These are phyloP conservation scores for Nakazawaea wickerhamii DNA, from an alignment of 805 yeast species.

Conservation along the genomic window DNA sequence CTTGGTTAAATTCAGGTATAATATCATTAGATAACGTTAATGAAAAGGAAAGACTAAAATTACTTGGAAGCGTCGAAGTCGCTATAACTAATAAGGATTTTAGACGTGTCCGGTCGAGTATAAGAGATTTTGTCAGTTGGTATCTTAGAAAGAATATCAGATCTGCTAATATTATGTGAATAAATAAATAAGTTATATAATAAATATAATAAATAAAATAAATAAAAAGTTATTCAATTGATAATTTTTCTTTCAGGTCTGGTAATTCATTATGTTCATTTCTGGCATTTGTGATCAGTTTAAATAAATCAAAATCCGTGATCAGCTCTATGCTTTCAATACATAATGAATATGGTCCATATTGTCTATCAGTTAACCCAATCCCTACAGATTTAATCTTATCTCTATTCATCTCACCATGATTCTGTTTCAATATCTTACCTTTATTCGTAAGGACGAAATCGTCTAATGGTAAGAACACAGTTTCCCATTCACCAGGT, in stretches of 20 bases:
- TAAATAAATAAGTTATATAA: not conserved
- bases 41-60: slow-evolving; percentile 60
- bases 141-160: slow-evolving; percentile 69
- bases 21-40: slow-evolving; percentile 59
- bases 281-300: slow-evolving; percentile 34
- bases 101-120: slow-evolving; percentile 64
- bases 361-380: slow-evolving; percentile 71
- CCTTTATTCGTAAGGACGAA: slow-evolving; percentile 85
- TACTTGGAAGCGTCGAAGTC: slow-evolving; percentile 48
- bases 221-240: slow-evolving; percentile 3
- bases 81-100: slow-evolving; percentile 66
- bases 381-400: slow-evolving; percentile 70
- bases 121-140: slow-evolving; percentile 80
- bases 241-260: not conserved
- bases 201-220: slow-evolving; percentile 5
- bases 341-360: slow-evolving; percentile 68
- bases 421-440: slow-evolving; percentile 44
- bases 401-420: slow-evolving; percentile 52
- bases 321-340: slow-evolving; percentile 70
- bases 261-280: slow-evolving; percentile 12
- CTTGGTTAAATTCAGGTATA: slow-evolving; percentile 61
- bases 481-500: slow-evolving; percentile 82
- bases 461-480: slow-evolving; percentile 68
- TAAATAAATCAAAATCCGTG: slow-evolving; percentile 46
- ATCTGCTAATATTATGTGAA: slow-evolving; percentile 3